These are phyloP conservation scores for Xylaria sp. DNA, from an alignment of 495 filamentous ascomycete species.

Conservation along the genomic window DNA sequence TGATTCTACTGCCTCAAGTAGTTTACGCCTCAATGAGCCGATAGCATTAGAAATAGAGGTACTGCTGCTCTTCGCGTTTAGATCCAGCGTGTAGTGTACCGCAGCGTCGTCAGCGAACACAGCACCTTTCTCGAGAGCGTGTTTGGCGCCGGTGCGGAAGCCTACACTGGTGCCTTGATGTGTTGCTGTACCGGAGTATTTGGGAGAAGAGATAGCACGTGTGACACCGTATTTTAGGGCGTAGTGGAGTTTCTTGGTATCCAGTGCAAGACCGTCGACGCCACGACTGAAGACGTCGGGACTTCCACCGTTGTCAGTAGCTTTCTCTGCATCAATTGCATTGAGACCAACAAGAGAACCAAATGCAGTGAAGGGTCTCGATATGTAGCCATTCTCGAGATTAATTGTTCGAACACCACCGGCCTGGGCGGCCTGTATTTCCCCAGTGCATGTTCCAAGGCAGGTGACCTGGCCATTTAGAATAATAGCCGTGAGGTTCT, in stretches of 20 bases:
- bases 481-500: slow-evolving; percentile 49
- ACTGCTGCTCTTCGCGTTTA: slow-evolving; percentile 42
- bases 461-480: slow-evolving; percentile 59
- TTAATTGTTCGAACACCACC: slow-evolving; percentile 45
- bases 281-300: slow-evolving; percentile 50
- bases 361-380: slow-evolving; percentile 62
- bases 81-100: slow-evolving; percentile 53
- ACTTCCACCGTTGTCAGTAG: slow-evolving; percentile 55
- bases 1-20: slow-evolving; percentile 46
- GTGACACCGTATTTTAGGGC: slow-evolving; percentile 55
- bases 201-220: slow-evolving; percentile 54
- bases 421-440: slow-evolving; percentile 40
- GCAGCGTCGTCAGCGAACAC: slow-evolving; percentile 52
- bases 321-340: slow-evolving; percentile 60
- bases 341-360: slow-evolving; percentile 60
- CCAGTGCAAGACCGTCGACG: slow-evolving; percentile 54
- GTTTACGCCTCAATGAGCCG: slow-evolving; percentile 48
- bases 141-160: slow-evolving; percentile 50
- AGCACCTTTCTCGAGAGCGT: slow-evolving; percentile 41
- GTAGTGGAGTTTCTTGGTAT: slow-evolving; percentile 52
- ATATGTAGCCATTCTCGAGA: slow-evolving; percentile 63
- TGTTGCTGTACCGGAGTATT: slow-evolving; percentile 39
- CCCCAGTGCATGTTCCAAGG: slow-evolving; percentile 50
- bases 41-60: slow-evolving; percentile 51
- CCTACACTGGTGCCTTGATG: slow-evolving; percentile 56